Base-by-base conservation (phyloP, 2,329 filamentous ascomycete genomes). In the Ceratocystis lukuohia region DNA sequence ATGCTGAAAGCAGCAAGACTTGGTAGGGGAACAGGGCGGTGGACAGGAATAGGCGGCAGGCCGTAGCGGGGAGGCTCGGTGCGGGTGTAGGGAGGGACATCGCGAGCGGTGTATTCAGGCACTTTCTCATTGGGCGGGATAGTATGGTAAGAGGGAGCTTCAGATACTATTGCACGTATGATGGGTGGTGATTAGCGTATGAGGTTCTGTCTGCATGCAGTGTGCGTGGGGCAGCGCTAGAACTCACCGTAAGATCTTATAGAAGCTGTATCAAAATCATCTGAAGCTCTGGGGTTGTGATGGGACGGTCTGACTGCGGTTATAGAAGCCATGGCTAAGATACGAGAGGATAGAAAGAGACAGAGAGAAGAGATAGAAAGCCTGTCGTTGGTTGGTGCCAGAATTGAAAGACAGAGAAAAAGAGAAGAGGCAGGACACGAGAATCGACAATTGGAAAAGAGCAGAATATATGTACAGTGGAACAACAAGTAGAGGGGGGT, bases 231-330 rank as follows among this genome's bases (percentile, higher is more conserved):
- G 62, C 46, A 62, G 33, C 10, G 15, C 10, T 15, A 57, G 37
- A 57, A 76, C 81, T 79, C 71, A 85, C 82, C 78, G 73, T 88
- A 88, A 8, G 86, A 88, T 50, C 79, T 83, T 69, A 88, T 82
- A 8, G 86, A 88, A 5, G 82, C 80, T 25, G 85, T 87, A 71
- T 88, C 86, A 67, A 86, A 84, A 72, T 88, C 85, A 68, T 84
- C 81, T 5, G 75, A 71, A 70, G 72, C 74, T 67, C 79, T 70
- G 5, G 69, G 67, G 41, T 74, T 73, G 61, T 66, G 46, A 50
- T 69, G 69, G 33, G 69, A 20, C 15, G 69, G 69, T 20, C 56
- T 59, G 12, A 48, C 59, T 12, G 62, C 45, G 45, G 56, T 57
- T 20, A 61, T n/a, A 22, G 59, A 50, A 46, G 65, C 22, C 62